A percentile compares a stretch with the other conserved stretches of the same genome.
Conservation (phyloP, 805 yeast genomes). For the Cyberlindnera subsufficiens region DNA sequence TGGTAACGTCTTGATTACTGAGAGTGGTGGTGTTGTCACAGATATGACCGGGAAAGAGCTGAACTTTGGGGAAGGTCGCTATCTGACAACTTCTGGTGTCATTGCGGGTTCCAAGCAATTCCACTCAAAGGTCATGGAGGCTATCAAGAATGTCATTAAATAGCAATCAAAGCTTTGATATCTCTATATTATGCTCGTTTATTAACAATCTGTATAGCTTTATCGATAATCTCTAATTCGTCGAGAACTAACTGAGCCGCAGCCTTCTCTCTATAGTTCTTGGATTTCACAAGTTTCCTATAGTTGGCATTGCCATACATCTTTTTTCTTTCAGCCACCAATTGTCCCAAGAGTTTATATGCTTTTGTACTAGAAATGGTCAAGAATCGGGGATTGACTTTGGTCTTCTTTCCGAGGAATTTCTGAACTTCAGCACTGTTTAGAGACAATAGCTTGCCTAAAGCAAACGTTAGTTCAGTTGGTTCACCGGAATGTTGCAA, state of each 20-base stretch:
- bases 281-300: slow-evolving; percentile 11
- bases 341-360: slow-evolving; percentile 14
- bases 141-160: slow-evolving; percentile 15
- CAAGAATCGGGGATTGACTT: slow-evolving; percentile 12
- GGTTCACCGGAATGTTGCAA: slow-evolving; percentile 38
- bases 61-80: slow-evolving; percentile 83
- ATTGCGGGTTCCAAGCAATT: slow-evolving; percentile 57
- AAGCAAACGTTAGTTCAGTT: slow-evolving; percentile 38
- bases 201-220: slow-evolving; percentile 7
- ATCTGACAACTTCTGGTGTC: slow-evolving; percentile 80
- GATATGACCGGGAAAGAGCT: slow-evolving; percentile 73
- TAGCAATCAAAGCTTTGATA: not conserved
- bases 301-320: slow-evolving; percentile 10
- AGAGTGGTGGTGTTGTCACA: slow-evolving; percentile 88
- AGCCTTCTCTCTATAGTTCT: slow-evolving; percentile 10
- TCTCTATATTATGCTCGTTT: slow-evolving; percentile 5
- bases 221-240: slow-evolving; percentile 13
- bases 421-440: slow-evolving; percentile 22
- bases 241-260: slow-evolving; percentile 15
- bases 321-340: slow-evolving; percentile 12
- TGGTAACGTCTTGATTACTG: slow-evolving; percentile 79
- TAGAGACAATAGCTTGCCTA: slow-evolving; percentile 31
- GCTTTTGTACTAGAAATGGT: slow-evolving; percentile 16
- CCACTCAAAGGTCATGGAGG: slow-evolving; percentile 26
- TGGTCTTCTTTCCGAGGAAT: slow-evolving; percentile 18